These are phyloP conservation scores for Apiospora sp. DNA, from an alignment of 2,329 filamentous ascomycete genomes.

Conservation along the genomic window DNA sequence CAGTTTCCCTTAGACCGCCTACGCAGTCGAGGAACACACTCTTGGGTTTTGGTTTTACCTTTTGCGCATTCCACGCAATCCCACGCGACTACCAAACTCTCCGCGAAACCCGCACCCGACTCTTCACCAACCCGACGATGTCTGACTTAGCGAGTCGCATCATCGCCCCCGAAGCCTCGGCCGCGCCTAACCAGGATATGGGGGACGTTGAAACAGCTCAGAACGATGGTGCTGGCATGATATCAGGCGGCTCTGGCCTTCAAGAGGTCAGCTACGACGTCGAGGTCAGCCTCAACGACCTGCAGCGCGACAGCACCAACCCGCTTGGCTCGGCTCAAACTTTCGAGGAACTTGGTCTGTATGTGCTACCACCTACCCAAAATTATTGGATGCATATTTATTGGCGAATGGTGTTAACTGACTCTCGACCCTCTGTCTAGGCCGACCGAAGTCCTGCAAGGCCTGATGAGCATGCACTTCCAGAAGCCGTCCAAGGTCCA, in stretches of 20 bases:
- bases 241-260: constrained; percentile 59
- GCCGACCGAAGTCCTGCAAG: constrained; percentile 66
- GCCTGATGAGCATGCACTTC: constrained; percentile 84
- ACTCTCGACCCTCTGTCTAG: constrained; percentile 27
- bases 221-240: constrained; percentile 45
- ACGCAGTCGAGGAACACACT: constrained; percentile 1
- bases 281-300: constrained; percentile 88
- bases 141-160: constrained; percentile 61
- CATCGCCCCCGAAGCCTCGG: constrained; percentile 48
- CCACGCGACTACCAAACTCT: neutral
- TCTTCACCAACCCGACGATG: constrained; percentile 44
- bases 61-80: neutral
- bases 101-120: neutral
- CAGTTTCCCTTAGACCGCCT: neutral
- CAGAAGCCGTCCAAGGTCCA: constrained; percentile 97
- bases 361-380: constrained; percentile 46
- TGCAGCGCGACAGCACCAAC: constrained; percentile 86
- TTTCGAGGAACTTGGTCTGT: constrained; percentile 90
- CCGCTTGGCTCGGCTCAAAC: constrained; percentile 85
- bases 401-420: neutral
- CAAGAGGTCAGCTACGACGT: constrained; percentile 85
- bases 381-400: neutral
- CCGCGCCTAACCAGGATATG: constrained; percentile 33
- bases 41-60: neutral
- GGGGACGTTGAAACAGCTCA: constrained; percentile 43